Base-by-base conservation (phyloP, 129 eudicot genomes). In the Rutidosis leptorrhynchoides region DNA sequence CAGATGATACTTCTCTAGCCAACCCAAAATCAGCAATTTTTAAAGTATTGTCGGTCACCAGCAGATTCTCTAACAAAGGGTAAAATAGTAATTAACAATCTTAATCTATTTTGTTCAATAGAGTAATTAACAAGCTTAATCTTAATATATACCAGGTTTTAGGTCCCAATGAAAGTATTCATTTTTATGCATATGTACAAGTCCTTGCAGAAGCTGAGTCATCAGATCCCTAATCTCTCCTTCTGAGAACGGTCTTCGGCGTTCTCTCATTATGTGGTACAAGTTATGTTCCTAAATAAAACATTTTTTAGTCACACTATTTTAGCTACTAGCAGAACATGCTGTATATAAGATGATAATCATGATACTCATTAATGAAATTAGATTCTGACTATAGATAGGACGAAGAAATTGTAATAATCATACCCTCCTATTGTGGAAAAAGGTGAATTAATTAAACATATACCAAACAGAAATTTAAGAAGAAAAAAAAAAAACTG, bases 11-110 rank as follows among this genome's bases (percentile, higher is more conserved):
- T 81, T 93, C 99, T 71, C 98, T 81, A 67, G 95, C 99, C 74
- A 93, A 82, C 27, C 99, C 99, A 68, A 93, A 89, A 80, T 93
- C 99, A 74, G 96, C 96, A 76, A 93, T 82, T 77, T 93, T 93
- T 10, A 93, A 77, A 11, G 78, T 70, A 58, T 84, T 80, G 58
- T 84, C 72, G 46, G 96, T 88, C 78, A 93, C 99, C 68, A 93
- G 79, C 79, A 93, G 76, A 79, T 93, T 93, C 80, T 93, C 99
- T 93, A 67, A n/a, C 70, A 27, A 46, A 27, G n/a, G n/a, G n/a
- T 62, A 62, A 64, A 48, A 32, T 7, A 42, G 57, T n/a, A 33
- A 14, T 11, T 29, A 43, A 28, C n/a, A 60, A 49, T 8, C 25
- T 27, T 29, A 54, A 42, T 12, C 20, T 27, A 19, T 48, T 66